Evolutionary conservation across 257 asterid species (phyloP).

Genomic region (Anisodus acutangulus): DNA sequence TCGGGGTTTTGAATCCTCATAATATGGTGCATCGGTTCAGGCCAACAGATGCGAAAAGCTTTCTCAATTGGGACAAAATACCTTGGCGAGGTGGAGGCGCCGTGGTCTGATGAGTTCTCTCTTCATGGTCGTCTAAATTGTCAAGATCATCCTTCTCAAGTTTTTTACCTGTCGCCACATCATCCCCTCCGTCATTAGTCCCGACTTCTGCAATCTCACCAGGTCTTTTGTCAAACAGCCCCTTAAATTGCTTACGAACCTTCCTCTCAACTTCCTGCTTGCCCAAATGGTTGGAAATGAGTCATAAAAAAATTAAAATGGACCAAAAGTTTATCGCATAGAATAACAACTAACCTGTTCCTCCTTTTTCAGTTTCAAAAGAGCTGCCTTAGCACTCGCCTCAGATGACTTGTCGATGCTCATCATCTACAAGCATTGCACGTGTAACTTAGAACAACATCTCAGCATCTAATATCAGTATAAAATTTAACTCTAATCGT

Average conservation of each 20-base stretch:
- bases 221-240: constrained; percentile 94
- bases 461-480: background rate
- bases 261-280: constrained; percentile 69
- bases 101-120: constrained; percentile 58
- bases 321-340: background rate
- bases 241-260: constrained; percentile 83
- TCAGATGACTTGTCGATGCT: constrained; percentile 81
- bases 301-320: background rate
- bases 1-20: constrained; percentile 40
- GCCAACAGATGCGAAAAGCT: constrained; percentile 60
- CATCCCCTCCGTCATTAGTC: constrained; percentile 43
- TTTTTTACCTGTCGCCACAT: constrained; percentile 43
- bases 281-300: constrained; percentile 26
- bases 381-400: constrained; percentile 81
- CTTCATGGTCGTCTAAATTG: constrained; percentile 46
- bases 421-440: constrained; percentile 63
- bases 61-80: constrained; percentile 62
- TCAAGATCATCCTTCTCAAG: constrained; percentile 43
- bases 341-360: constrained; percentile 74
- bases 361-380: constrained; percentile 79
- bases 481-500: background rate
- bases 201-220: constrained; percentile 84
- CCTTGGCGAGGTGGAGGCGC: constrained; percentile 47
- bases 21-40: constrained; percentile 77
- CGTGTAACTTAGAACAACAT: background rate